These are phyloP conservation scores for Abrus pulchellus DNA, from an alignment of 306 rosid genomes.

Conservation along the genomic window DNA sequence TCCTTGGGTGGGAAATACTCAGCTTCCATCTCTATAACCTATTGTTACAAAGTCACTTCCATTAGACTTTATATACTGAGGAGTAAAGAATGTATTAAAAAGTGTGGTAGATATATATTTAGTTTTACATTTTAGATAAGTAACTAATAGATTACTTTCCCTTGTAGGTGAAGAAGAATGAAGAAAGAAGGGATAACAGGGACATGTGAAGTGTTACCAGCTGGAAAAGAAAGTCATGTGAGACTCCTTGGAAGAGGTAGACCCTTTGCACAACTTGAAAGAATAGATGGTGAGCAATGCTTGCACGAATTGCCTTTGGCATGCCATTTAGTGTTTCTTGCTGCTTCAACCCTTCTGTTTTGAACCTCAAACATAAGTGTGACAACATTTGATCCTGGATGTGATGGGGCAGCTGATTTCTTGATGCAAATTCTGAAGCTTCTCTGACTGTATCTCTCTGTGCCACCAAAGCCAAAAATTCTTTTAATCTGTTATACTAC, in stretches of 20 bases:
- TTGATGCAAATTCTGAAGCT: slow-evolving; percentile 78
- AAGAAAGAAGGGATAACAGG: neutral
- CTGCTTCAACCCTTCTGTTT: slow-evolving; percentile 80
- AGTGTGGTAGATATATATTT: too few species aligned
- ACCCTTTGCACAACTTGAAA: slow-evolving; percentile 61
- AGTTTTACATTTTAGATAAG: too few species aligned
- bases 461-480: slow-evolving; percentile 38
- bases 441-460: slow-evolving; percentile 81
- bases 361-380: slow-evolving; percentile 80
- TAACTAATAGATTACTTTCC: neutral
- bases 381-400: slow-evolving; percentile 82
- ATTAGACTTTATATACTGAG: slow-evolving; percentile 23
- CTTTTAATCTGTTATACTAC: too few species aligned
- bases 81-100: too few species aligned
- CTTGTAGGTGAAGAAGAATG: neutral
- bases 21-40: slow-evolving; percentile 85
- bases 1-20: slow-evolving; percentile 89
- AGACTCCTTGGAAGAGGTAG: slow-evolving; percentile 73
- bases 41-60: neutral
- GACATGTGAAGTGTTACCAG: slow-evolving; percentile 61
- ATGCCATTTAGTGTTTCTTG: slow-evolving; percentile 77
- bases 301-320: slow-evolving; percentile 86
- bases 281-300: slow-evolving; percentile 75
- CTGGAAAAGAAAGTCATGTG: slow-evolving; percentile 79
- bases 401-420: slow-evolving; percentile 73